Evolutionary conservation across 129 eudicot genomes (phyloP), one percentile per base, ranked within the genome.

Genomic region (Centaurea solstitialis): DNA sequence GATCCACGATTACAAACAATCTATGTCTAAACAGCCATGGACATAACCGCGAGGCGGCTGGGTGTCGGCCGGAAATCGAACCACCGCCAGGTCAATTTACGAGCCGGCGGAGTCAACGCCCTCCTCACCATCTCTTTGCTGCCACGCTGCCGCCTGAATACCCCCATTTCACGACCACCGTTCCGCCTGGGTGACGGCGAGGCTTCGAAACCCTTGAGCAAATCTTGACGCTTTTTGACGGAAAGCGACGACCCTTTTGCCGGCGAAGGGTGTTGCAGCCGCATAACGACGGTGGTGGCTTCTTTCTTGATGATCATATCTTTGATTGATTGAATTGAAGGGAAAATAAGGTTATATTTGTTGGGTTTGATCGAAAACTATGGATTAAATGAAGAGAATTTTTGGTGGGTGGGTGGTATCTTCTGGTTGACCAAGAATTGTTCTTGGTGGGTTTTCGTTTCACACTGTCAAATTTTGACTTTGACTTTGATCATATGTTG

Each of bases 11-110:
- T 59, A 22, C 85, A 82, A 33, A 69, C 37, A 33, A 69, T 24
- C 26, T 1, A 50, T 12, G 41, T 40, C 74, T 84, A 79, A 67
- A 39, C 8, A 74, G 80, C 88, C 80, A 68, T 77, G 78, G 96
- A 89, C 98, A 87, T 89, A 37, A 70, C 83, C 30, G 91, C 87
- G 9, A 93, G 87, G 15, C 93, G 91, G 78, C 92, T 90, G 0
- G 96, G 96, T 2, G 83, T 90, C n/a, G 96, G 98, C 78, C 73
- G 85, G 80, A 93, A 93, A 80, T 89, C 80, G 79, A 78, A 77
- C 96, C 98, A 93, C 75, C 98, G 79, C 91, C 78, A 74, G 65
- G 75, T 85, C 37, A 80, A 83, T 76, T 87, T 82, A 13, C 82
- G 81, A 15, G 68, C 70, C 15, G 92, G 92, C 10, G 96, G 91